Conservation (phyloP, 2,329 filamentous ascomycete species). For the Myriosclerotinia scirpicola region DNA sequence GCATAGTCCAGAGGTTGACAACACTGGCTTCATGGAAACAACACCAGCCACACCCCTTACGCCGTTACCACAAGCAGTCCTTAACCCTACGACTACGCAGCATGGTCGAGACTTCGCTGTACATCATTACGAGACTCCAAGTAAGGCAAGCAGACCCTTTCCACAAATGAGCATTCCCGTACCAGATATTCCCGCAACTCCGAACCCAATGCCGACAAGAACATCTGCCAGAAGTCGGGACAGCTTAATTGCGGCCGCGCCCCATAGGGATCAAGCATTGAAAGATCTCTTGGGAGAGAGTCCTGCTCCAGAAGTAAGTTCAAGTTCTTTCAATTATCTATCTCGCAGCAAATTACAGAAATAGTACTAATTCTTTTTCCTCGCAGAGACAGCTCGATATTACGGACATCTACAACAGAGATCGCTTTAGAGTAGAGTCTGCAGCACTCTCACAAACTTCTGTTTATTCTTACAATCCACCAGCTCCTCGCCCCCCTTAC, state of each 20-base stretch:
- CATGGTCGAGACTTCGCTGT: neutral
- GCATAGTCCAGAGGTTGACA: neutral
- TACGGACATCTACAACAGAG: neutral
- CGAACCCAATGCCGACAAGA: neutral
- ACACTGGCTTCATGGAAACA: neutral
- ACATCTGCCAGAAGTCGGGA: slow-evolving; percentile 6
- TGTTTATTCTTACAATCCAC: neutral
- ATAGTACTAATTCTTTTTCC: neutral
- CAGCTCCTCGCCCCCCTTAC: neutral
- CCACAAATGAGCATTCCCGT: too few species aligned
- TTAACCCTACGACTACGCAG: neutral
- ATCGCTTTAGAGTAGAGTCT: neutral
- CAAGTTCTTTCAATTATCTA: neutral
- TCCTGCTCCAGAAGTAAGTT: slow-evolving; percentile 7
- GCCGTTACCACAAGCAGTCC: neutral
- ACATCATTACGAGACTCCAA: neutral
- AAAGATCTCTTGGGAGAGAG: slow-evolving; percentile 6
- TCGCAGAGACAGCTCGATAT: neutral
- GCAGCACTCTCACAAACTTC: neutral
- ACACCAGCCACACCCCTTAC: neutral
- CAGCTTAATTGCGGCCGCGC: neutral
- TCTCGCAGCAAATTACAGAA: neutral
- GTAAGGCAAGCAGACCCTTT: neutral
- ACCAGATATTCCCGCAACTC: neutral
- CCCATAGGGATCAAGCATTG: slow-evolving; percentile 6